phyloP scores from a whole-genome alignment of 495 filamentous ascomycete species.

The Penicillium egyptiacum region DNA sequence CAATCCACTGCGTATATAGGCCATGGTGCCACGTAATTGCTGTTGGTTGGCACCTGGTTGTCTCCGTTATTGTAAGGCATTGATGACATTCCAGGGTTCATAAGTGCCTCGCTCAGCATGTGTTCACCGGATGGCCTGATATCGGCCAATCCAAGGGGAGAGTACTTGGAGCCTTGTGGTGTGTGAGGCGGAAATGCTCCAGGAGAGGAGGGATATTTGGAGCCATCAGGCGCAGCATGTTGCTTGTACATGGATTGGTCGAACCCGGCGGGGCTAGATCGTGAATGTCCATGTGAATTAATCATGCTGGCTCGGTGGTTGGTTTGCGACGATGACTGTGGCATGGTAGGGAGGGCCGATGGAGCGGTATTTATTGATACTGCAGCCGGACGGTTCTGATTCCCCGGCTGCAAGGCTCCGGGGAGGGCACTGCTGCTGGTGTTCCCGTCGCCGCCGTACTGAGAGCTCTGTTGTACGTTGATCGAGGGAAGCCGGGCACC shows the following conservation, averaged over 20 bases:
- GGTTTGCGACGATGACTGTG: constrained; percentile 60
- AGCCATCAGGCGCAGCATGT: constrained; percentile 63
- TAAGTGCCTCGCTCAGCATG: constrained; percentile 63
- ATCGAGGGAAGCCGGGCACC: constrained; percentile 56
- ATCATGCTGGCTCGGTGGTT: constrained; percentile 65
- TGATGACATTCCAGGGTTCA: constrained; percentile 34
- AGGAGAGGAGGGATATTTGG: constrained; percentile 68
- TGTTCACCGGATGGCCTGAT: constrained; percentile 80
- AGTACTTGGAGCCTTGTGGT: constrained; percentile 72
- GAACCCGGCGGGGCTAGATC: constrained; percentile 80
- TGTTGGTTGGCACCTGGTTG: constrained; percentile 58
- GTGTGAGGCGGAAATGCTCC: constrained; percentile 68
- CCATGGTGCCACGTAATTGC: constrained; percentile 95
- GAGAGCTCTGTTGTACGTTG: constrained; percentile 63
- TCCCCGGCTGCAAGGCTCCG: constrained; percentile 69
- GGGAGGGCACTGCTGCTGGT: constrained; percentile 53
- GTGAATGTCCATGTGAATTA: constrained; percentile 70
- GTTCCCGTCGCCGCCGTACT: constrained; percentile 43
- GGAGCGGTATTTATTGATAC: constrained; percentile 72
- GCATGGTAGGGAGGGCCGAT: constrained; percentile 66
- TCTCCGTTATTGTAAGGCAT: constrained; percentile 44
- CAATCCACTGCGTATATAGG: constrained; percentile 95
- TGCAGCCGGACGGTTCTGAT: constrained; percentile 59
- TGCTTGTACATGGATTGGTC: constrained; percentile 70
- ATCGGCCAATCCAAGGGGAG: constrained; percentile 85